phyloP scores from a whole-genome alignment of 345 rosid species.

The Eucalyptus fibrosa region DNA sequence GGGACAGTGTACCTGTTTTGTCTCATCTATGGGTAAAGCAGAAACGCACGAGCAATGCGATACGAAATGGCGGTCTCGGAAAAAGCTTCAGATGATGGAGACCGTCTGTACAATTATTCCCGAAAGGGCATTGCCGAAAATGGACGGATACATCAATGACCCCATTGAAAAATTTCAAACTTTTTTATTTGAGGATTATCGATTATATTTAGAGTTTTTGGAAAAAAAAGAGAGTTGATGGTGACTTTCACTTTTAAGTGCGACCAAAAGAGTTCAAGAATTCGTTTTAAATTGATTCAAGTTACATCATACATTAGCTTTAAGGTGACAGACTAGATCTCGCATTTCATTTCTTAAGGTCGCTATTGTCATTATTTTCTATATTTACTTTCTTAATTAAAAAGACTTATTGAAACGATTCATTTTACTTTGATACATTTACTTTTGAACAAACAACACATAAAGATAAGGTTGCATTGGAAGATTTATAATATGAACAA shows the following conservation, averaged over 20 bases:
- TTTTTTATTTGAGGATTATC: neutral
- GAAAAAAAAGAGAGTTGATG: neutral
- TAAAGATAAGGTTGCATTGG: rapidly evolving
- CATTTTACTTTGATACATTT: too few species aligned
- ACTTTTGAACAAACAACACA: neutral
- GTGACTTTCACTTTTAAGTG: neutral
- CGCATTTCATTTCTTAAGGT: neutral
- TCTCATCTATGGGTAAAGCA: neutral
- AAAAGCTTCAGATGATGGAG: neutral
- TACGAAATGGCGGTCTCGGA: neutral
- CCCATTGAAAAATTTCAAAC: rapidly evolving
- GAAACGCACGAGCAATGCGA: neutral
- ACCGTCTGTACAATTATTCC: neutral
- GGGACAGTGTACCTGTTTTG: rapidly evolving
- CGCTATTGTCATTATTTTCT: rapidly evolving
- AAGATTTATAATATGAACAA: too few species aligned
- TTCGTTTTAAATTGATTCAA: neutral
- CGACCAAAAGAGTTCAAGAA: rapidly evolving
- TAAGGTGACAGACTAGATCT: neutral
- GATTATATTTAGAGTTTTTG: neutral
- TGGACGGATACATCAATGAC: neutral
- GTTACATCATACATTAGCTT: too few species aligned
- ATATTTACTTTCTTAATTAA: neutral
- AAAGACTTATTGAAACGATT: neutral
- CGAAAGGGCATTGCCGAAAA: neutral